Conservation (phyloP, 2,329 filamentous ascomycete species). For the Fusarium proliferatum region DNA sequence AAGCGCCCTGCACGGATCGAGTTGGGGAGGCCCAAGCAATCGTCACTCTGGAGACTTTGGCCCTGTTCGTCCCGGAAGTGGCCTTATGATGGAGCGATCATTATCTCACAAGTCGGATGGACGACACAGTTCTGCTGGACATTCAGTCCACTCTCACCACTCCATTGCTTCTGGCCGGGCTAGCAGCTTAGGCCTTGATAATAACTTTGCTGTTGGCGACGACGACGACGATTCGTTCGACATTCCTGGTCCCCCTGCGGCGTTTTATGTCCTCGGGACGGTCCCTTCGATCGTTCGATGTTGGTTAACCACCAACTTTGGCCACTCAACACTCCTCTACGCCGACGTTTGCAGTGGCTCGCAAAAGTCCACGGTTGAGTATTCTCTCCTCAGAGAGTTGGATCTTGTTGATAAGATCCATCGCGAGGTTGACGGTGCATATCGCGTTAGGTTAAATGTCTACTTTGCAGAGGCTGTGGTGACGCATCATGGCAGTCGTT, state of each 20-base stretch:
- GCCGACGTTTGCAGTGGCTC: constrained; percentile 94
- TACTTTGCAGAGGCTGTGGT: constrained; percentile 93
- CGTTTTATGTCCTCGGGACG: constrained; percentile 85
- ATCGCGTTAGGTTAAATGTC: constrained; percentile 80
- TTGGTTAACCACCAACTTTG: constrained; percentile 92
- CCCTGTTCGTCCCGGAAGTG: constrained; percentile 80
- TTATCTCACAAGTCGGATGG: constrained; percentile 97
- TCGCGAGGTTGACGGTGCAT: constrained; percentile 71
- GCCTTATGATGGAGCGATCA: constrained; percentile 89
- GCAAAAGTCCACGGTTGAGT: constrained; percentile 84
- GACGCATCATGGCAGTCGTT: constrained; percentile 77
- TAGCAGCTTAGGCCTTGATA: constrained; percentile 88
- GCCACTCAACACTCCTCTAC: constrained; percentile 88
- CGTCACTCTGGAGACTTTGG: constrained; percentile 87
- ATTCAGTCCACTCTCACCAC: constrained; percentile 75
- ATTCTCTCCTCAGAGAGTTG: constrained; percentile 78
- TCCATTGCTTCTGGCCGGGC: constrained; percentile 83
- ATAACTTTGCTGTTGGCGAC: constrained; percentile 70
- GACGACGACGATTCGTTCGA: constrained; percentile 77
- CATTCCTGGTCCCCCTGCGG: constrained; percentile 80
- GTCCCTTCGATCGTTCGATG: constrained; percentile 95
- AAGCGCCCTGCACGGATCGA: constrained; percentile 87
- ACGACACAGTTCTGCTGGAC: constrained; percentile 90
- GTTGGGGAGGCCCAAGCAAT: constrained; percentile 82
- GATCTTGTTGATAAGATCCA: constrained; percentile 75